These are phyloP conservation scores for Rubia balearica DNA, from an alignment of 305 asterid species.

Conservation along the genomic window DNA sequence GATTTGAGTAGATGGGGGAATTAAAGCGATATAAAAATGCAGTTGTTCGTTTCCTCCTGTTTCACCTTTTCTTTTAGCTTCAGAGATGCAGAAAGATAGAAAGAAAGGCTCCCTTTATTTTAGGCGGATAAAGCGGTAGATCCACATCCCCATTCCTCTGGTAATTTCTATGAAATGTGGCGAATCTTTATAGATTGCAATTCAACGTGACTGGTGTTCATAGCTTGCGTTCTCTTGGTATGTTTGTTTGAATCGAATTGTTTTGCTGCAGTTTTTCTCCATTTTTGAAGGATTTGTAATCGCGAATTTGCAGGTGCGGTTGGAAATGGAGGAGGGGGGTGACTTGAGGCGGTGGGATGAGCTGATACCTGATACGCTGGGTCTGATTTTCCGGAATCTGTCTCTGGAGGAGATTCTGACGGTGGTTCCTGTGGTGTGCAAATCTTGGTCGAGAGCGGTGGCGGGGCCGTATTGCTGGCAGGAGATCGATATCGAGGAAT, in stretches of 20 bases:
- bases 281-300: not conserved
- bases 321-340: conserved; percentile 42
- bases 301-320: not conserved
- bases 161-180: conserved; percentile 10
- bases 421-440: conserved; percentile 77
- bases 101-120: conserved; percentile 25
- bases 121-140: conserved; percentile 34
- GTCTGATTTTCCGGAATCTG: conserved; percentile 69
- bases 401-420: conserved; percentile 56
- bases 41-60: not conserved
- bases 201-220: no score
- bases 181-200: not conserved
- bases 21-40: not conserved
- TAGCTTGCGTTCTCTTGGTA: no score
- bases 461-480: conserved; percentile 84
- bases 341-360: conserved; percentile 62
- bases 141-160: conserved; percentile 24
- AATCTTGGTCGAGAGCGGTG: conserved; percentile 72
- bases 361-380: conserved; percentile 74
- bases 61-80: conserved; percentile 16
- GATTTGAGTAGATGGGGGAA: not conserved
- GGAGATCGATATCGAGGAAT: conserved; percentile 81
- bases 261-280: not conserved
- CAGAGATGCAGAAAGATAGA: conserved; percentile 12
- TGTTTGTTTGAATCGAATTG: no score